Evolutionary conservation across 345 rosid species (phyloP), one percentile per base, ranked within the genome.

Genomic region (Gossypium turneri): DNA sequence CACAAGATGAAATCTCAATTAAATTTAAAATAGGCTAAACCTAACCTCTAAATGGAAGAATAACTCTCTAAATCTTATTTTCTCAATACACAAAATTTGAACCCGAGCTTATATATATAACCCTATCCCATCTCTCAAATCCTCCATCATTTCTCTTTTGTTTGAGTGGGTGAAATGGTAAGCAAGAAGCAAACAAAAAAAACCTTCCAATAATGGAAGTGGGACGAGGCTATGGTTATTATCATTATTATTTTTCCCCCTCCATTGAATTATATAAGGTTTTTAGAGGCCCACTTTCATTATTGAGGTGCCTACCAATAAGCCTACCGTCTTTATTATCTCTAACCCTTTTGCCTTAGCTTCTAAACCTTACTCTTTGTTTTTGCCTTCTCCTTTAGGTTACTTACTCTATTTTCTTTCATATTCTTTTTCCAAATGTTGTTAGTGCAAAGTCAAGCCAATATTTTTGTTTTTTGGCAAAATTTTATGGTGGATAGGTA

Each of bases 161-260:
- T 34, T 38, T 16, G 67, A 63, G 48, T 34, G 24, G 50, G 25
- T 41, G 69, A 38, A 41, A 20, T 10, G 12, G 50, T 34, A 80
- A 82, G 11, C 41, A 1, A 27, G 1, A 20, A 51, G 51, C 17
- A 77, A 79, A 79, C 41, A 5, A 5, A 34, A 34, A 34, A 81
- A 82, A 84, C 80, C 73, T 83, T 81, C 92, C 90, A 74, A 83
- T 87, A 89, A 83, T 89, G 86, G 91, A 86, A 84, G 82, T 69
- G 82, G 79, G 90, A 87, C 89, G 87, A 90, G 87, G 87, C 75
- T 75, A 51, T 77, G 45, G 78, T 77, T 45, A 15, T 34, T 34
- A 34, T 34, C 7, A 13, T 50, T 2, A 44, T 67, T 25, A 15
- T 51, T 12, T 1, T 50, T 34, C 27, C n/a, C n/a, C 4, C 67